phyloP scores from a whole-genome alignment of 306 rosid species.

The Casuarina cunninghamiana region DNA sequence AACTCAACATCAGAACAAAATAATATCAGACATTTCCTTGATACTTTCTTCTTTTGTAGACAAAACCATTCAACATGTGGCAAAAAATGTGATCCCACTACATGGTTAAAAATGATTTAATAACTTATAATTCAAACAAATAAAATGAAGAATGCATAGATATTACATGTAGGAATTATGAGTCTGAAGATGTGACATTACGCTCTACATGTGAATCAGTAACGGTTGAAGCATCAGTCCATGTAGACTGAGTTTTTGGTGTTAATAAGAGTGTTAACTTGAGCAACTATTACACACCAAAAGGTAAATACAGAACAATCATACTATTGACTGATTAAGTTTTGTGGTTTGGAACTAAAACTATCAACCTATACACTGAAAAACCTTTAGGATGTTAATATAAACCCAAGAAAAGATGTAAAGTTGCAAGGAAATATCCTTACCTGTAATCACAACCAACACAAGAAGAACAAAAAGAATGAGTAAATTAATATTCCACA shows the following conservation, averaged over 20 bases:
- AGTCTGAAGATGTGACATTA: not conserved
- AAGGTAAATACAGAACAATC: not conserved
- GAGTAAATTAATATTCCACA: too few species aligned
- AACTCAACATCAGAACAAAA: too few species aligned
- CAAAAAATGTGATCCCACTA: not conserved
- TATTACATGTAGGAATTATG: not conserved
- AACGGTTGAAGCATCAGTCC: not conserved
- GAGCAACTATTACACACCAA: not conserved
- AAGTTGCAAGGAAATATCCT: not conserved
- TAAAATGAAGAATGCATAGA: not conserved
- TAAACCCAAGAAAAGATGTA: not conserved
- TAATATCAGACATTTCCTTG: too few species aligned
- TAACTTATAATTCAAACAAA: not conserved
- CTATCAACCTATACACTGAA: not conserved
- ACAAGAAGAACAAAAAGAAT: too few species aligned
- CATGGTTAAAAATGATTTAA: not conserved
- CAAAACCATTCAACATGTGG: too few species aligned
- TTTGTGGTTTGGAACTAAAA: not conserved
- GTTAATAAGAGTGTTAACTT: not conserved
- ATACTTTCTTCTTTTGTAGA: too few species aligned
- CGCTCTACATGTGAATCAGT: not conserved
- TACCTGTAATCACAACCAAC: too few species aligned
- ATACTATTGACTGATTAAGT: not conserved
- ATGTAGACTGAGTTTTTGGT: not conserved
- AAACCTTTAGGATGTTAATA: not conserved